Evolutionary conservation across 2,329 filamentous ascomycete species (phyloP).

Genomic region (Lachnellula subtilissima): DNA sequence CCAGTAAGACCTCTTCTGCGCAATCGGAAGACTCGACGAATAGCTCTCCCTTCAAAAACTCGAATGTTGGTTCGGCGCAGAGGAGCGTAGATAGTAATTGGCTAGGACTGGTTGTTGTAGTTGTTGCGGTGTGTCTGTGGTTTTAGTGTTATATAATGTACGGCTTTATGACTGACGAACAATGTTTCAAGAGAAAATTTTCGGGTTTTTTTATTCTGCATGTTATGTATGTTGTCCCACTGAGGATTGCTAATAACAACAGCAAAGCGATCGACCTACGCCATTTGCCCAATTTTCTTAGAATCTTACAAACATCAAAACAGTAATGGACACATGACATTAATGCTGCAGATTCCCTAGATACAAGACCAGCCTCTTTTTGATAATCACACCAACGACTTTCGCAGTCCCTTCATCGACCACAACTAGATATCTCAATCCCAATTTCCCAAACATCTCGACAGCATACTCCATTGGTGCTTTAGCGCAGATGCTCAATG

Average conservation of each 20-base stretch:
- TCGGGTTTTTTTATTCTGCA: no score
- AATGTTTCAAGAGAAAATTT: neutral
- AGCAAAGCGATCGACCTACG: no score
- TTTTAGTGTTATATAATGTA: neutral
- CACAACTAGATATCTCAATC: conserved; percentile 48
- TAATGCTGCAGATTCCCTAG: conserved; percentile 38
- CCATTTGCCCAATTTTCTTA: neutral
- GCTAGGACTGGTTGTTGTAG: conserved; percentile 9
- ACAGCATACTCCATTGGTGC: conserved; percentile 55
- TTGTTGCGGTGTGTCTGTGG: neutral
- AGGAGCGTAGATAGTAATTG: neutral
- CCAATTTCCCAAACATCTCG: conserved; percentile 56
- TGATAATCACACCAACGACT: conserved; percentile 51
- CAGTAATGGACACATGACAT: neutral
- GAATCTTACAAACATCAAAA: neutral
- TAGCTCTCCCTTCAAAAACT: conserved; percentile 27
- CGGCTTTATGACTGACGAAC: neutral
- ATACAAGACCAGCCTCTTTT: conserved; percentile 52
- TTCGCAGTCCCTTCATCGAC: conserved; percentile 46
- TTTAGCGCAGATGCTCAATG: conserved; percentile 43
- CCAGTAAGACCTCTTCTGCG: conserved; percentile 11
- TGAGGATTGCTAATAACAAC: no score
- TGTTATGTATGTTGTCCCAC: no score
- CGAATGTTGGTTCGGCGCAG: conserved; percentile 8
- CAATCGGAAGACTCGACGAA: conserved; percentile 17